Conservation (phyloP, 345 rosid genomes). For the Populus alba region DNA sequence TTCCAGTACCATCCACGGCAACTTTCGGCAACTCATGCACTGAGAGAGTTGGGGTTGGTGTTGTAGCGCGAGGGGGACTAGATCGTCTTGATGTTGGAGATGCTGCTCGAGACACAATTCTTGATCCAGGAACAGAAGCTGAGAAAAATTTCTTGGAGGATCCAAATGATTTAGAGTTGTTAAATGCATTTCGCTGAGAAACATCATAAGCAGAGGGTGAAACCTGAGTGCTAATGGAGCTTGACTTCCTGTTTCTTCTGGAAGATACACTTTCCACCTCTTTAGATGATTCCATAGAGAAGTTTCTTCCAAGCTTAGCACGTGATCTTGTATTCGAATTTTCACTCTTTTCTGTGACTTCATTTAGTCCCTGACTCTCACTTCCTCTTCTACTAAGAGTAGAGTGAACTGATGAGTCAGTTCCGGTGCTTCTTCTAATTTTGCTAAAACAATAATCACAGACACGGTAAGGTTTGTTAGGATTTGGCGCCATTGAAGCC, state of each 20-base stretch:
- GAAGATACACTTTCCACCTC: constrained; percentile 14
- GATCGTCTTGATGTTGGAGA: constrained; percentile 46
- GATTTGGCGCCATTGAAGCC: constrained; percentile 67
- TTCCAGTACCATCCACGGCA: constrained; percentile 42
- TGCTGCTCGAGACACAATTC: constrained; percentile 45
- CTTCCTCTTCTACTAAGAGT: constrained; percentile 43
- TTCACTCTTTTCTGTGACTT: constrained; percentile 33
- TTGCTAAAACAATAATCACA: constrained; percentile 57
- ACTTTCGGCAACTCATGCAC: constrained; percentile 41
- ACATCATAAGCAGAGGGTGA: constrained; percentile 12
- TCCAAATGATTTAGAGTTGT: constrained; percentile 34
- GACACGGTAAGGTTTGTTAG: constrained; percentile 57
- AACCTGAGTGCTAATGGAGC: constrained; percentile 15
- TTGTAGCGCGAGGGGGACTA: constrained; percentile 45
- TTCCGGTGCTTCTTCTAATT: constrained; percentile 41
- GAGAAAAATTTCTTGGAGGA: constrained; percentile 24
- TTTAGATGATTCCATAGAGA: constrained; percentile 23
- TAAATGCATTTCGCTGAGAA: constrained; percentile 17
- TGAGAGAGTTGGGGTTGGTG: constrained; percentile 35
- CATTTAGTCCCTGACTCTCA: constrained; percentile 34
- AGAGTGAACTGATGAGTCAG: constrained; percentile 24
- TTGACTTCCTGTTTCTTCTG: constrained; percentile 19
- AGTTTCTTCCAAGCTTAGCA: constrained; percentile 30
- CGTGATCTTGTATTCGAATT: constrained; percentile 24
- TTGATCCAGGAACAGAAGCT: constrained; percentile 37